Base-by-base conservation (phyloP, 2,329 filamentous ascomycete species). In the Hypoxylon sp. region DNA sequence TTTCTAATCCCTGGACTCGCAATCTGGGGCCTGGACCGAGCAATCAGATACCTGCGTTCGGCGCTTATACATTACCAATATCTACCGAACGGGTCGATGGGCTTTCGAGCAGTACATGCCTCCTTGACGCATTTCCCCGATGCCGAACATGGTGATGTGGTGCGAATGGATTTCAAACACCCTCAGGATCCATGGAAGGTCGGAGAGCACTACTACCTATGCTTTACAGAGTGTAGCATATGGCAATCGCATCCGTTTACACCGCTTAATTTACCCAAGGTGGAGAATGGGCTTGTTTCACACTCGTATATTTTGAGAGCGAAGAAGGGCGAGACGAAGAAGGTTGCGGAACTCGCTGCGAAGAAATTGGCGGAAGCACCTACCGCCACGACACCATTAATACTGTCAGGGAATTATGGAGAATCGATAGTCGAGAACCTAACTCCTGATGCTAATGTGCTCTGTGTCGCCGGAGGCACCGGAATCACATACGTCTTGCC, bases 211-310 rank as follows among this genome's bases (percentile, higher is more conserved):
- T 90, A 88, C 67, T 90, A 83, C 62, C 73, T 90, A 11, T 87
- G 80, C 66, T 90, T 90, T 61, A 75, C 83, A 0, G 79, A 85
- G 53, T 73, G 82, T 21, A 86, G 78, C 60, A 78, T 90, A 60
- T 89, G 86, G 84, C 86, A 90, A 68, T 84, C 83, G 0, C 87
- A 90, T 62, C 87, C 87, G 0, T 88, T 90, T 63, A 89, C 86
- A 0, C 82, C 84, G 0, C 72, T 84, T 6, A 84, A 78, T 44
- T 66, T 80, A 0, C 84, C 83, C 0, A 60, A 70, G 5, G 66
- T 73, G 0, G 62, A 67, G 13, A 65, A 71, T 43, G 69, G 75
- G 0, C 57, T 64, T 2, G 74, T 80, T 7, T 69, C 71, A 27
- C 81, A 84, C 57, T 76, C 78, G 11, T 85, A 85, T 59, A 75